Percentiles rank a stretch among this genome's conserved stretches.
Conservation (phyloP, 371 early-diverging fungal species). For the Mucor circinelloides region DNA sequence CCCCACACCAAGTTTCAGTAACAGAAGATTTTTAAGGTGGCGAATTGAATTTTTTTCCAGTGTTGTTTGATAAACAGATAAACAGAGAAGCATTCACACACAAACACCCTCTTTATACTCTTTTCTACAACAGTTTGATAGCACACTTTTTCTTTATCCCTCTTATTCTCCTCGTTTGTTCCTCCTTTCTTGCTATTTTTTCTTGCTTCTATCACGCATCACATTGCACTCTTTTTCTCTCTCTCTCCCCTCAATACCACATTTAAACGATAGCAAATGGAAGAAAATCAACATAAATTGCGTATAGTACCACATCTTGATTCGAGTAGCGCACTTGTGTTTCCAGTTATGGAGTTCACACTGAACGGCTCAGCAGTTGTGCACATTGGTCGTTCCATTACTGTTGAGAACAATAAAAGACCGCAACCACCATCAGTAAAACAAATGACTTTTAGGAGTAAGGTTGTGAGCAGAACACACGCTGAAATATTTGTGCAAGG, state of each 20-base stretch:
- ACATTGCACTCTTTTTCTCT: not conserved
- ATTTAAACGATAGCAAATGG: not conserved
- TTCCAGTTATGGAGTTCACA: constrained; percentile 74
- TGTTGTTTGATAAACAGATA: not conserved
- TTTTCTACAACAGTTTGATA: not conserved
- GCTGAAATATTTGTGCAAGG: constrained; percentile 75
- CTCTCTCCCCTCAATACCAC: not conserved
- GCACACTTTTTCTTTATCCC: not conserved
- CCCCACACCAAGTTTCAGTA: not conserved
- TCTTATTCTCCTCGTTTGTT: not conserved
- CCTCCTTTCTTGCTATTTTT: not conserved
- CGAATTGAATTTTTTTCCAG: not conserved
- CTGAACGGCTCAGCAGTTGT: constrained; percentile 59
- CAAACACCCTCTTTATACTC: not conserved
- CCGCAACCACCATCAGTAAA: constrained; percentile 48
- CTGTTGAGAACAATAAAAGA: constrained; percentile 49
- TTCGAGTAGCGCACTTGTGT: constrained; percentile 65
- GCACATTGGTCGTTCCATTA: constrained; percentile 73
- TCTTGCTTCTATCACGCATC: not conserved
- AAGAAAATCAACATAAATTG: constrained; percentile 35
- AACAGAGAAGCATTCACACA: not conserved
- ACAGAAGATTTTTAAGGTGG: not conserved
- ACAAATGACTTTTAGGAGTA: constrained; percentile 72
- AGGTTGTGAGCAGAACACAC: constrained; percentile 76
- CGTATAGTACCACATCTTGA: constrained; percentile 72